phyloP scores from a whole-genome alignment of 371 early-diverging fungal species.

The Rhizomucor miehei region DNA sequence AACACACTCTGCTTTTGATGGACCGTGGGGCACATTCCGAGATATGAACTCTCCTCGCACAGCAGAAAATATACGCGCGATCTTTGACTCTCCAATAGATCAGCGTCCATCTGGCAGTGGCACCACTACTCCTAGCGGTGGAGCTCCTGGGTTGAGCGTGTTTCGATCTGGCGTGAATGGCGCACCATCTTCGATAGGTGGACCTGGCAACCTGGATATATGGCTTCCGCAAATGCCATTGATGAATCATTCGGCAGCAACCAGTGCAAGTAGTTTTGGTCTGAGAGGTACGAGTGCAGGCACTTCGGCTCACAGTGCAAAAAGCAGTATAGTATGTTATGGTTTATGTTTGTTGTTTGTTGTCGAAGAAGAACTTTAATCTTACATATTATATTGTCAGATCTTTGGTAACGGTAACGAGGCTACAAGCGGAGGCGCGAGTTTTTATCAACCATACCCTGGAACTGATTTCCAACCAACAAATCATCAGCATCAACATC shows the following conservation, averaged over 20 bases:
- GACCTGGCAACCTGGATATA: slow-evolving; percentile 9
- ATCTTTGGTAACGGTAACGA: slow-evolving; percentile 12
- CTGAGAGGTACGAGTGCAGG: slow-evolving; percentile 2
- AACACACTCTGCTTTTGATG: slow-evolving; percentile 22
- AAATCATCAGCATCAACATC: slow-evolving; percentile 26
- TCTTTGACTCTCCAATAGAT: slow-evolving; percentile 28
- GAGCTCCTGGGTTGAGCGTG: slow-evolving; percentile 11
- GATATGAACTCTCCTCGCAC: slow-evolving; percentile 37
- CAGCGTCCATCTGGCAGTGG: too few relatives aligned
- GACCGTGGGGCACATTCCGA: slow-evolving; percentile 40
- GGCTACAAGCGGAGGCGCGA: slow-evolving; percentile 6
- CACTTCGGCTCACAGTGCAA: slow-evolving; percentile 5
- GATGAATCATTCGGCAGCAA: not conserved
- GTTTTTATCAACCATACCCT: slow-evolving; percentile 18
- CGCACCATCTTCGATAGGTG: slow-evolving; percentile 6
- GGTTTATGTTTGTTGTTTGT: not conserved
- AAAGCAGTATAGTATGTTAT: not conserved
- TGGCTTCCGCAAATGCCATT: slow-evolving; percentile 12
- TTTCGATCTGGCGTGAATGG: slow-evolving; percentile 9
- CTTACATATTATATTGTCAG: not conserved
- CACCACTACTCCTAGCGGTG: not conserved
- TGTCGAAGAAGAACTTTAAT: not conserved
- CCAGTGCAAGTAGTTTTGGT: slow-evolving; percentile 7
- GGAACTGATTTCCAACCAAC: slow-evolving; percentile 18
- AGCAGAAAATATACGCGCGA: slow-evolving; percentile 38